Evolutionary conservation across 163 green algal genomes (phyloP), one percentile per base, ranked within the genome.

Genomic region (Prototheca wickerhamii): DNA sequence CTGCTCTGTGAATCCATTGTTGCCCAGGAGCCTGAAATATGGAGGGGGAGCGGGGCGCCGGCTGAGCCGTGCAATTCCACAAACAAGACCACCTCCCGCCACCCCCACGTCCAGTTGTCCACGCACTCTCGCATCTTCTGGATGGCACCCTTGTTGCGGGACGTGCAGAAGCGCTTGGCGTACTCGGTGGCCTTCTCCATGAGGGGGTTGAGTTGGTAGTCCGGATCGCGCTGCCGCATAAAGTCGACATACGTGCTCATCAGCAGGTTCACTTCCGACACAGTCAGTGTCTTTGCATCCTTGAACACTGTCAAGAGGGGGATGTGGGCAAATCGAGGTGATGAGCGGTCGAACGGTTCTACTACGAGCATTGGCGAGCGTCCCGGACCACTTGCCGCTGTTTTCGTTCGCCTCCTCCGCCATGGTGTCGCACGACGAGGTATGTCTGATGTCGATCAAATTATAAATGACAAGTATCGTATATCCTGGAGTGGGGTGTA

Each of bases 141-240:
- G 20, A 75, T 20, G 15, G 72, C 71, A 7, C 71, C 71, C 40
- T 49, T 60, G 66, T 72, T 79, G 31, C 62, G 65, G 42, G 67
- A 75, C 17, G 58, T 70, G 29, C 65, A 43, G 34, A 79, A 72
- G 28, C 35, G 63, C 25, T 59, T 28, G 8, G 72, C 42, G 28
- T 79, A 79, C 53, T 79, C 72, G 18, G 61, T 30, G 23, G 67
- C 60, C 53, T 79, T 79, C 23, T 51, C n/a, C 31, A 75, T 34
- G 49, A 79, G 58, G 8, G 58, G 37, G 29, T 71, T 70, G 37
- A 62, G 57, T 58, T 75, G 63, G 58, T 72, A 71, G 15, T 68
- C 58, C 4, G 61, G 63, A 35, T 75, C 57, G 5, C 34, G 33
- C 28, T 44, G 34, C 43, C 32, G 49, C 5, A 32, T 30, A 8